A percentile compares a stretch with the other conserved stretches of the same genome.
Conservation (phyloP, 2,329 filamentous ascomycete genomes). For the Aspergillus versicolor region DNA sequence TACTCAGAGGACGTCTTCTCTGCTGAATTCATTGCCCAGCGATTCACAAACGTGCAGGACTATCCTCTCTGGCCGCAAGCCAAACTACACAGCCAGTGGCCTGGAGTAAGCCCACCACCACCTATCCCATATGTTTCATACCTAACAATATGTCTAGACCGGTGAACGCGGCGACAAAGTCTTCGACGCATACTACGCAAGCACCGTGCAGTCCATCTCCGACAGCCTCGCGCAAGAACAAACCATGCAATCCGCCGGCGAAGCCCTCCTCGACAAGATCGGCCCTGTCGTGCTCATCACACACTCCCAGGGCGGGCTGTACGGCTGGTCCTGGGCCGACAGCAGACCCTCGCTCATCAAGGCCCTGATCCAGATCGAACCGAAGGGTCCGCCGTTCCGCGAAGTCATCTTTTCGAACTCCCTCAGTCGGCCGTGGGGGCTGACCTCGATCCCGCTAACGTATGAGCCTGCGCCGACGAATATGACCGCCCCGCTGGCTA, state of each 20-base stretch:
- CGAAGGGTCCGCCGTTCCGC: constrained; percentile 48
- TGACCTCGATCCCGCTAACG: constrained; percentile 21
- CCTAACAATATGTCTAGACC: background rate
- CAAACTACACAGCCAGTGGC: constrained; percentile 41
- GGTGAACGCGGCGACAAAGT: constrained; percentile 31
- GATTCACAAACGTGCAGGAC: constrained; percentile 34
- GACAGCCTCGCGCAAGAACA: constrained; percentile 15
- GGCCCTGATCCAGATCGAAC: constrained; percentile 54
- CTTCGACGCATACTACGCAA: constrained; percentile 28
- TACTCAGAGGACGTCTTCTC: constrained; percentile 18
- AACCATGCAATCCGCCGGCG: constrained; percentile 18
- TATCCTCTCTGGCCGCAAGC: constrained; percentile 37
- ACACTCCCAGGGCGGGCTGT: constrained; percentile 50
- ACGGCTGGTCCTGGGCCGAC: constrained; percentile 51
- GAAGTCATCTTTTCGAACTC: constrained; percentile 14
- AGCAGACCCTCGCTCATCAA: constrained; percentile 48
- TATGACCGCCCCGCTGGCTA: constrained; percentile 13
- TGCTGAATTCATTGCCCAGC: constrained; percentile 26
- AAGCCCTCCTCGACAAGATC: constrained; percentile 25
- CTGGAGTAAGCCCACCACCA: constrained; percentile 20
- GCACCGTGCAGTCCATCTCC: constrained; percentile 20
- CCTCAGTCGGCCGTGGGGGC: constrained; percentile 16
- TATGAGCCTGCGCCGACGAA: constrained; percentile 15
- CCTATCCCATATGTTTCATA: too few relatives aligned
- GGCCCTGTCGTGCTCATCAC: constrained; percentile 37